Conservation (phyloP, 495 filamentous ascomycete genomes). For the Hyaloscypha bicolor region DNA sequence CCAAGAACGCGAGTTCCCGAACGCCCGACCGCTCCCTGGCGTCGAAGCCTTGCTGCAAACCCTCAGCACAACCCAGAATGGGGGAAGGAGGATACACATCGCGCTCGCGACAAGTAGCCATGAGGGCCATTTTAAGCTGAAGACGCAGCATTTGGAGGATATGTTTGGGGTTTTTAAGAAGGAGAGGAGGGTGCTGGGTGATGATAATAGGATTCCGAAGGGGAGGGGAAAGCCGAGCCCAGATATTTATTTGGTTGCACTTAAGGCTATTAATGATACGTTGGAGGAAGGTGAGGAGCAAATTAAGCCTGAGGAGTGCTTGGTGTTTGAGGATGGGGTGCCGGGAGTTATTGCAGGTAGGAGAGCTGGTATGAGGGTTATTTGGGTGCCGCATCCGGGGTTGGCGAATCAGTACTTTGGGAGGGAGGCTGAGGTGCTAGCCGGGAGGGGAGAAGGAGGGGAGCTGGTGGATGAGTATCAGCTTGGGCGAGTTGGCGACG, state of each 20-base stretch:
- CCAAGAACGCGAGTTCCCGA: constrained; percentile 71
- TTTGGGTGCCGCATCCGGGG: constrained; percentile 89
- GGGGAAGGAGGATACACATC: constrained; percentile 59
- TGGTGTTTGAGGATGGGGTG: constrained; percentile 95
- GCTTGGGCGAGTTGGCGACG: constrained; percentile 67
- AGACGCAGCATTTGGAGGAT: constrained; percentile 71
- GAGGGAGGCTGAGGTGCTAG: constrained; percentile 81
- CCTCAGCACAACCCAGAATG: constrained; percentile 36
- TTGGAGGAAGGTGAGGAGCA: constrained; percentile 64
- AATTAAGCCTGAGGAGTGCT: constrained; percentile 81
- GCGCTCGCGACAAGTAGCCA: constrained; percentile 85
- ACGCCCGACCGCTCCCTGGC: constrained; percentile 73
- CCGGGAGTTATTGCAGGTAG: constrained; percentile 90
- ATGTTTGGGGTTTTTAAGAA: constrained; percentile 74
- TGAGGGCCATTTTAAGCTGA: constrained; percentile 70
- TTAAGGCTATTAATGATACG: constrained; percentile 80
- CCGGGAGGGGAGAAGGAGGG: constrained; percentile 60
- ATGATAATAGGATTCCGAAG: constrained; percentile 76
- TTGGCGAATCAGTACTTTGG: constrained; percentile 74
- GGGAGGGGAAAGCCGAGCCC: constrained; percentile 91
- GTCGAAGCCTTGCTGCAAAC: constrained; percentile 66
- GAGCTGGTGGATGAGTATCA: constrained; percentile 47
- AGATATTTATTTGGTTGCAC: constrained; percentile 89
- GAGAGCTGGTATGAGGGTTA: constrained; percentile 89
- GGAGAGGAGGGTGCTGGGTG: constrained; percentile 73